These are phyloP conservation scores for Pichia sp. DNA, from an alignment of 1,139 yeast genomes.

Conservation along the genomic window DNA sequence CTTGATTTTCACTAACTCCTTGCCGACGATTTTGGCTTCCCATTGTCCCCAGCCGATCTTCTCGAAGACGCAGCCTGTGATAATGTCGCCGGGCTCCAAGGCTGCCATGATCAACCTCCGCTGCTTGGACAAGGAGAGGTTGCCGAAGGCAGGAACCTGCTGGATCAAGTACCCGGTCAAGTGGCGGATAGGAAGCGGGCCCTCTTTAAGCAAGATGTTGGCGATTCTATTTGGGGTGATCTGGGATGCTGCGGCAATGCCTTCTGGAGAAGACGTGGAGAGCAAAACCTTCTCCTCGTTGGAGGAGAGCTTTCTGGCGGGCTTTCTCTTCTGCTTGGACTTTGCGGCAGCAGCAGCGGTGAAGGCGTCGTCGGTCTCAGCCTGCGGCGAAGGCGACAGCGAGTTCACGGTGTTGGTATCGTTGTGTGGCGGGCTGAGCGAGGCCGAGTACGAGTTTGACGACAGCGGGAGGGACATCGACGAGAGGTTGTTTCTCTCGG, in stretches of 20 bases:
- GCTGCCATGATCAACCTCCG: constrained; percentile 87
- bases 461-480: neutral
- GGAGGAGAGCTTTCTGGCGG: constrained; percentile 21
- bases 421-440: neutral
- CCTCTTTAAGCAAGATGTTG: constrained; percentile 60
- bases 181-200: constrained; percentile 88
- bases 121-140: constrained; percentile 79
- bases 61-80: constrained; percentile 67
- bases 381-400: neutral
- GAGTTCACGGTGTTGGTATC: neutral
- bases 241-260: constrained; percentile 80
- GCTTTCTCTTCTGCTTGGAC: constrained; percentile 16
- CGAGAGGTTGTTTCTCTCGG: neutral
- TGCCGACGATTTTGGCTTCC: constrained; percentile 60
- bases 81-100: constrained; percentile 66
- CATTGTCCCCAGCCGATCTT: constrained; percentile 99
- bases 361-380: neutral
- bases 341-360: neutral
- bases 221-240: constrained; percentile 82
- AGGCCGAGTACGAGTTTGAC: neutral
- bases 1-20: constrained; percentile 35
- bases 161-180: constrained; percentile 72
- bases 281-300: constrained; percentile 36
- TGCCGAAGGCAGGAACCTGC: constrained; percentile 77
- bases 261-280: constrained; percentile 83